Conservation (phyloP, 768 basidiomycete species). For the Leucogyrophana mollusca region DNA sequence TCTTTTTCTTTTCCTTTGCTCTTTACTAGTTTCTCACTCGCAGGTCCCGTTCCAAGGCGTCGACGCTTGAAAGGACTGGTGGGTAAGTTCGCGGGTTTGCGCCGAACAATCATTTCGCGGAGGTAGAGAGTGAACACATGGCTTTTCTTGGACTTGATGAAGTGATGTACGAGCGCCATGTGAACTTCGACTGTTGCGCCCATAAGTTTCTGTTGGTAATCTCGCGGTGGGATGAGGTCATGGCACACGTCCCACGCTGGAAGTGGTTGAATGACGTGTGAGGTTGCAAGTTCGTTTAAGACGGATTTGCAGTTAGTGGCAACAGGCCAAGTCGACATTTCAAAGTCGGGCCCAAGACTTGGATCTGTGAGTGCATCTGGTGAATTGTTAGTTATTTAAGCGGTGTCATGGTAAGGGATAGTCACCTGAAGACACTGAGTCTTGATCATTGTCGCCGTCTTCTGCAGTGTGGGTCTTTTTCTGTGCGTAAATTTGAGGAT, state of each 20-base stretch:
- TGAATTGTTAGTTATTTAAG: background rate
- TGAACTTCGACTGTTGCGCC: slow-evolving; percentile 2
- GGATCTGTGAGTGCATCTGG: no score
- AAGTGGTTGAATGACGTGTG: slow-evolving; percentile 2
- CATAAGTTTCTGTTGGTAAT: slow-evolving; percentile 1
- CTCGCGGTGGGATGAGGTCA: background rate
- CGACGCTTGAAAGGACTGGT: background rate
- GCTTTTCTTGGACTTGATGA: background rate
- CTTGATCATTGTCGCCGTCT: background rate
- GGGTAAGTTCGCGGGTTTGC: background rate
- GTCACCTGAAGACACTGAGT: no score
- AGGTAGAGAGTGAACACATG: slow-evolving; percentile 1
- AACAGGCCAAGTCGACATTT: slow-evolving; percentile 2
- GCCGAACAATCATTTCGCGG: background rate
- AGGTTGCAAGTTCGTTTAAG: background rate
- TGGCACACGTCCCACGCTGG: background rate
- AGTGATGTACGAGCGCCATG: background rate
- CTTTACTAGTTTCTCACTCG: no score
- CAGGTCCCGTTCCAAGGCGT: background rate
- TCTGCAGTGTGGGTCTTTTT: background rate
- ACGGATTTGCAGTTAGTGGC: background rate
- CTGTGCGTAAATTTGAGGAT: no score
- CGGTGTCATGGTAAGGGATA: background rate
- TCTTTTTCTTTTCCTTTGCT: no score
- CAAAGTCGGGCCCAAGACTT: background rate